Evolutionary conservation across 352 stramenopile species (phyloP).

Genomic region (Phytophthora pisi): DNA sequence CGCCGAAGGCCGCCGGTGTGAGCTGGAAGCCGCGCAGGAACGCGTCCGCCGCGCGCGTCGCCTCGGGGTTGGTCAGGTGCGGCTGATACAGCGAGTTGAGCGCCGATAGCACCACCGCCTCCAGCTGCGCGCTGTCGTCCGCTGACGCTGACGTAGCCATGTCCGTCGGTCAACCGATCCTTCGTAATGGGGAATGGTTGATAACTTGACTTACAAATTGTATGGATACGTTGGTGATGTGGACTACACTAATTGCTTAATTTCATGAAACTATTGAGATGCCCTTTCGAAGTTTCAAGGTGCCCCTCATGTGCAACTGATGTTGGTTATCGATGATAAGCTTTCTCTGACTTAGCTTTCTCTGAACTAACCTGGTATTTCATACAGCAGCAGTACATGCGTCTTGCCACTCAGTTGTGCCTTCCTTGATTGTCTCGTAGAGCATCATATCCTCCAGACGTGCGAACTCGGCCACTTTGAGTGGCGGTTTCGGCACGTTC

Average conservation of each 20-base stretch:
- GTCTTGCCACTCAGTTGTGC: slow-evolving; percentile 29
- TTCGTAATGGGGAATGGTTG: not conserved
- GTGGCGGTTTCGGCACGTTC: slow-evolving; percentile 4
- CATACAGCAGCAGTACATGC: slow-evolving; percentile 1
- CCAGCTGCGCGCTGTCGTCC: slow-evolving; percentile 10
- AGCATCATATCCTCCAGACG: slow-evolving; percentile 32
- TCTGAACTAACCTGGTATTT: not conserved
- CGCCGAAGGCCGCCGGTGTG: slow-evolving; percentile 71
- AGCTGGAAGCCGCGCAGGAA: slow-evolving; percentile 85
- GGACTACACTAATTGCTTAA: too few species aligned
- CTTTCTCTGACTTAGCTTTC: too few species aligned
- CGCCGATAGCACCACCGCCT: slow-evolving; percentile 49
- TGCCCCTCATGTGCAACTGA: too few species aligned
- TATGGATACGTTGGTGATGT: not conserved
- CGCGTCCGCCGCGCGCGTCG: slow-evolving; percentile 69
- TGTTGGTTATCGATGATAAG: too few species aligned
- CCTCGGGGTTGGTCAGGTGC: slow-evolving; percentile 53
- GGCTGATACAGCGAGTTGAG: slow-evolving; percentile 69
- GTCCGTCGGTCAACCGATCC: not conserved
- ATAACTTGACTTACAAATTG: not conserved
- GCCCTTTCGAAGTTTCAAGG: too few species aligned
- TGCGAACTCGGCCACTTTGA: slow-evolving; percentile 29
- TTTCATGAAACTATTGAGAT: too few species aligned
- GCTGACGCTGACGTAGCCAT: not conserved
- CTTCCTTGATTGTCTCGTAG: slow-evolving; percentile 25